Evolutionary conservation across 495 filamentous ascomycete species (phyloP).

Genomic region (Glarea lozoyensis): DNA sequence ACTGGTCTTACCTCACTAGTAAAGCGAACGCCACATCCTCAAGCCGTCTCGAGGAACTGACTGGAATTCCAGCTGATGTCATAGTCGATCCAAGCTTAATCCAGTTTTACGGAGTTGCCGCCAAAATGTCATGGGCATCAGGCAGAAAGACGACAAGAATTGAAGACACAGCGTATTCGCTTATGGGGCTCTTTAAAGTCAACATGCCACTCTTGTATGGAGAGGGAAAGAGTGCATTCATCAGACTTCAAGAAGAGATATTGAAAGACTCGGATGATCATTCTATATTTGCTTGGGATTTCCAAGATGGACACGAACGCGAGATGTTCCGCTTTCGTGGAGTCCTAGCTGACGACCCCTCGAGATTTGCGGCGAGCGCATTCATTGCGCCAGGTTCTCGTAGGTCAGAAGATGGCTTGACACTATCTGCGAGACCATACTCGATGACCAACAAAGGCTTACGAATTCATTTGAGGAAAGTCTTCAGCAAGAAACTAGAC

Average conservation of each 20-base stretch:
- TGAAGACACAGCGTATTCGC: background rate
- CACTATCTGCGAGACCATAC: too few relatives aligned
- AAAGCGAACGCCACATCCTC: too few relatives aligned
- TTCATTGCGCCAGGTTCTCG: too few relatives aligned
- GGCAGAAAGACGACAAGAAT: background rate
- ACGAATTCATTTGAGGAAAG: too few relatives aligned
- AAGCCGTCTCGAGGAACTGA: background rate
- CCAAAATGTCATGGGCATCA: slow-evolving; percentile 14
- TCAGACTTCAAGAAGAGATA: background rate
- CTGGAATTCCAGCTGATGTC: background rate
- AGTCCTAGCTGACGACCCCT: too few relatives aligned
- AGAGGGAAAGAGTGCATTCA: too few relatives aligned
- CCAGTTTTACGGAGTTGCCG: background rate
- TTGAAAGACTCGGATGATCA: slow-evolving; percentile 10
- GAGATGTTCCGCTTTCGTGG: too few relatives aligned
- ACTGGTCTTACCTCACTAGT: background rate
- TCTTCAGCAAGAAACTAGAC: too few relatives aligned
- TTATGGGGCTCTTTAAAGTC: background rate
- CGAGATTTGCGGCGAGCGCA: too few relatives aligned
- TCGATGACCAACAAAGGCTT: too few relatives aligned
- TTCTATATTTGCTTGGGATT: slow-evolving; percentile 1
- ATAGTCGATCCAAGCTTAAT: background rate
- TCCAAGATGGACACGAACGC: too few relatives aligned
- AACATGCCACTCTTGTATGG: background rate
- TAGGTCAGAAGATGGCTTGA: too few relatives aligned